Conservation (phyloP, 495 filamentous ascomycete genomes). For the Penicillium daleae region DNA sequence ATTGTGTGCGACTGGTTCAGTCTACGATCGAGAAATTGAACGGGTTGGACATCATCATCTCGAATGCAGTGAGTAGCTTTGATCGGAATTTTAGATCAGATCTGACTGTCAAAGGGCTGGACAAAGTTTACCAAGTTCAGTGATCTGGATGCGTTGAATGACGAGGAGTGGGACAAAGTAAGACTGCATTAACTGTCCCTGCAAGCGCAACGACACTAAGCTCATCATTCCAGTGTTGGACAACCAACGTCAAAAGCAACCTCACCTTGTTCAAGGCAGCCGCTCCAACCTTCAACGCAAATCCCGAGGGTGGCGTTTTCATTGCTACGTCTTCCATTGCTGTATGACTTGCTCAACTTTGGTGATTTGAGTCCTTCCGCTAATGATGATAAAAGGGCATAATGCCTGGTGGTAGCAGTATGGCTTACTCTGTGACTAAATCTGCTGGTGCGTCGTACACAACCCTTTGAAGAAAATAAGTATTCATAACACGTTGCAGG, state of each 20-base stretch:
- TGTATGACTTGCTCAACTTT: neutral
- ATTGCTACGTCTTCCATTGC: conserved; percentile 12
- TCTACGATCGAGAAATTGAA: conserved; percentile 2
- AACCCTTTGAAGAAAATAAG: neutral
- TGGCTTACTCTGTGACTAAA: conserved; percentile 13
- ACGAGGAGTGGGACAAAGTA: conserved; percentile 11
- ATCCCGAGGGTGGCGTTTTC: conserved; percentile 8
- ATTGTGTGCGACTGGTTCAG: conserved; percentile 6
- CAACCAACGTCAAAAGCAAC: conserved; percentile 12
- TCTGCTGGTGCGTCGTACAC: neutral
- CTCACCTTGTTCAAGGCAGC: conserved; percentile 10
- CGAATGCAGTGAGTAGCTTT: conserved; percentile 1
- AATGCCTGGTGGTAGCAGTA: conserved; percentile 5
- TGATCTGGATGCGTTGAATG: conserved; percentile 6
- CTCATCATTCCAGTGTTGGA: conserved; percentile 1
- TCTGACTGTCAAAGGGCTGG: conserved; percentile 5
- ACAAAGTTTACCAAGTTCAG: conserved; percentile 6
- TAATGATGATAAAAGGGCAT: neutral
- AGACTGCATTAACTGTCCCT: neutral
- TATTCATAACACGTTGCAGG: neutral
- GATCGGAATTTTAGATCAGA: neutral
- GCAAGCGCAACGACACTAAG: neutral
- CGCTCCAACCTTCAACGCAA: conserved; percentile 7
- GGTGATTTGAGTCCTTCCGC: neutral
- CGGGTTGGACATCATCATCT: conserved; percentile 6